These are phyloP conservation scores for Capsicum chinense DNA, from an alignment of 257 asterid species.

Conservation along the genomic window DNA sequence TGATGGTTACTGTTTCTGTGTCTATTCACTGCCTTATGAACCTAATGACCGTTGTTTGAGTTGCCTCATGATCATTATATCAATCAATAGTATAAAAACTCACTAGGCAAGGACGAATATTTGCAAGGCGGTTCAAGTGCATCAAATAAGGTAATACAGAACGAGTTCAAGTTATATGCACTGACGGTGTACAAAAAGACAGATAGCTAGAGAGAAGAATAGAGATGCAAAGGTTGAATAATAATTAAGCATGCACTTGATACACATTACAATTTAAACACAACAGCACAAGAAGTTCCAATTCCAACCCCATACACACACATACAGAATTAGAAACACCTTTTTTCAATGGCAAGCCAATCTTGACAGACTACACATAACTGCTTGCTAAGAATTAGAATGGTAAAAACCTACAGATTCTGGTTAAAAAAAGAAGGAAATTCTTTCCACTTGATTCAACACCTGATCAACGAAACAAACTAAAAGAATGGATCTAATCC, in stretches of 20 bases:
- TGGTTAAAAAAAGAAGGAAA: slow-evolving; percentile 11
- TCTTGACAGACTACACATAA: slow-evolving; percentile 25
- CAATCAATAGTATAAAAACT: background rate
- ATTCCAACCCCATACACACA: background rate
- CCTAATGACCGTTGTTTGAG: background rate
- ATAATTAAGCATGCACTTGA: slow-evolving; percentile 11
- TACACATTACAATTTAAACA: background rate
- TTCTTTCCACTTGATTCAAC: slow-evolving; percentile 17
- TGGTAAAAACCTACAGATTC: background rate
- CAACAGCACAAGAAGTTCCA: slow-evolving; percentile 7
- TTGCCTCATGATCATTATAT: too few relatives aligned
- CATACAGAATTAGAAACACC: background rate
- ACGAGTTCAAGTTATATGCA: background rate
- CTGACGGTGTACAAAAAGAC: background rate
- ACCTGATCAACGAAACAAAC: background rate
- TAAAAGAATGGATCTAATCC: slow-evolving; percentile 15
- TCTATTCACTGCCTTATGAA: background rate
- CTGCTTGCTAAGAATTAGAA: slow-evolving; percentile 30
- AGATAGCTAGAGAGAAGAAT: background rate
- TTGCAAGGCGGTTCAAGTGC: background rate
- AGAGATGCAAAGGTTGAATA: background rate
- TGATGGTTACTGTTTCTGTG: background rate
- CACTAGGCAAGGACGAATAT: background rate
- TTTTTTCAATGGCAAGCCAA: slow-evolving; percentile 16
- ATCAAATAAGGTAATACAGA: background rate